phyloP scores from a whole-genome alignment of 2,329 filamentous ascomycete species.

The Aspergillus fructus region DNA sequence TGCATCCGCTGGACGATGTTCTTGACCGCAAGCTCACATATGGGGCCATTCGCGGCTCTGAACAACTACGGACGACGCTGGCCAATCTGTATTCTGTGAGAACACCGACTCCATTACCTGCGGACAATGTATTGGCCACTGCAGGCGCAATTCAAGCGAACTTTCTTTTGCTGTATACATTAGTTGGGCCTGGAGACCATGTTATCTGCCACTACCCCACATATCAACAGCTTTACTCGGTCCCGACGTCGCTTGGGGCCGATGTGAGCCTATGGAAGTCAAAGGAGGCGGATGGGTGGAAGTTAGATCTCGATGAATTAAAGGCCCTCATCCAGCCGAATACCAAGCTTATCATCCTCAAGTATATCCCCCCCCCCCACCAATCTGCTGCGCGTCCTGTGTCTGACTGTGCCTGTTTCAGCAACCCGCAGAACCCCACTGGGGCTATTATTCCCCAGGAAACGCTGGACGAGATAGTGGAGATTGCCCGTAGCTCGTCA shows the following conservation, averaged over 20 bases:
- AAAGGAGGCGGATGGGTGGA: constrained; percentile 62
- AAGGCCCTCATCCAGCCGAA: constrained; percentile 57
- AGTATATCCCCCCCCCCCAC: constrained; percentile 33
- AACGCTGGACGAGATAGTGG: constrained; percentile 60
- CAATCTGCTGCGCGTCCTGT: constrained; percentile 44
- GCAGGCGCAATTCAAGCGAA: constrained; percentile 84
- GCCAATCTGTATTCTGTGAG: constrained; percentile 49
- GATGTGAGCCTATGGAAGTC: constrained; percentile 76
- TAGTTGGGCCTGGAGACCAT: constrained; percentile 74
- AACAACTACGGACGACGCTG: constrained; percentile 28
- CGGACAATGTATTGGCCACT: constrained; percentile 71
- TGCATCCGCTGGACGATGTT: constrained; percentile 18
- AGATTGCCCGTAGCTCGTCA: constrained; percentile 59
- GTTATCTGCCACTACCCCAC: constrained; percentile 84
- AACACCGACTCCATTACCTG: constrained; percentile 46
- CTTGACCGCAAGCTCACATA: constrained; percentile 28
- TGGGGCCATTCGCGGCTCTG: constrained; percentile 26
- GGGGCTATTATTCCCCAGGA: constrained; percentile 65
- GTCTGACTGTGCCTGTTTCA: constrained; percentile 44
- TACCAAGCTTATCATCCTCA: constrained; percentile 62
- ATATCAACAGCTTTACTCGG: constrained; percentile 78
- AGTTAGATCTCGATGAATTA: constrained; percentile 66
- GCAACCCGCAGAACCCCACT: constrained; percentile 79
- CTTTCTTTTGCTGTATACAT: constrained; percentile 71
- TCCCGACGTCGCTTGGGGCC: constrained; percentile 72